A percentile compares a stretch with the other conserved stretches of the same genome.
phyloP scores from a whole-genome alignment of 2,329 filamentous ascomycete genomes.

The Scedosporium apiospermum region DNA sequence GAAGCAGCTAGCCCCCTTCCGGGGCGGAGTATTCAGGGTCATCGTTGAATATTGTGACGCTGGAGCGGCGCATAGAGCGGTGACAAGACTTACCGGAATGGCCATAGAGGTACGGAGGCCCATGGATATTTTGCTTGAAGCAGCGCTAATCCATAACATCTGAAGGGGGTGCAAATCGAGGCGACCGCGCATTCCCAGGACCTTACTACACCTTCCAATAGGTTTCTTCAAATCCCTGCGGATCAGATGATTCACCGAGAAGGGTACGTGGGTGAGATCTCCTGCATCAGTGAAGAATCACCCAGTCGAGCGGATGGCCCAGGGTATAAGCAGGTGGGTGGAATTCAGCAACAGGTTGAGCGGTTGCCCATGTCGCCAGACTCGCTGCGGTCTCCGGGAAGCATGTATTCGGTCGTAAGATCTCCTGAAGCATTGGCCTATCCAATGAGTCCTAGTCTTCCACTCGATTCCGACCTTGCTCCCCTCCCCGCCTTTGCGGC shows the following conservation, averaged over 20 bases:
- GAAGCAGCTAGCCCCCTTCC: conserved; percentile 28
- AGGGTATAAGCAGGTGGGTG: too few relatives aligned
- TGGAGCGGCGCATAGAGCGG: conserved; percentile 28
- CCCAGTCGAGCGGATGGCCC: too few relatives aligned
- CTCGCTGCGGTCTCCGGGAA: too few relatives aligned
- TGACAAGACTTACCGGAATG: not conserved
- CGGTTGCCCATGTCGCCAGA: too few relatives aligned
- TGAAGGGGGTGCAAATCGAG: conserved; percentile 1
- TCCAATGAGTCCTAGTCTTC: too few relatives aligned
- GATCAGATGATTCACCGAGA: too few relatives aligned
- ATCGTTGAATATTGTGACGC: conserved; percentile 45
- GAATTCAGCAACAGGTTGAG: too few relatives aligned
- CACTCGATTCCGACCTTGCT: too few relatives aligned
- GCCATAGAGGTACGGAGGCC: not conserved
- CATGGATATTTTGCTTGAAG: not conserved
- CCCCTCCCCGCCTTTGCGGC: not conserved
- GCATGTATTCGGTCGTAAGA: too few relatives aligned
- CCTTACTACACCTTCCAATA: not conserved
- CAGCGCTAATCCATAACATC: not conserved
- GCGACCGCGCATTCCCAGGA: not conserved
- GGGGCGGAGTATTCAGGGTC: conserved; percentile 34
- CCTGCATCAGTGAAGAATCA: too few relatives aligned
- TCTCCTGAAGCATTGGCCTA: too few relatives aligned
- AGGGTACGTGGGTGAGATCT: too few relatives aligned
- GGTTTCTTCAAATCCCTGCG: not conserved